Base-by-base conservation (phyloP, 805 yeast genomes). In the Sungouiozyma ichnusensis region DNA sequence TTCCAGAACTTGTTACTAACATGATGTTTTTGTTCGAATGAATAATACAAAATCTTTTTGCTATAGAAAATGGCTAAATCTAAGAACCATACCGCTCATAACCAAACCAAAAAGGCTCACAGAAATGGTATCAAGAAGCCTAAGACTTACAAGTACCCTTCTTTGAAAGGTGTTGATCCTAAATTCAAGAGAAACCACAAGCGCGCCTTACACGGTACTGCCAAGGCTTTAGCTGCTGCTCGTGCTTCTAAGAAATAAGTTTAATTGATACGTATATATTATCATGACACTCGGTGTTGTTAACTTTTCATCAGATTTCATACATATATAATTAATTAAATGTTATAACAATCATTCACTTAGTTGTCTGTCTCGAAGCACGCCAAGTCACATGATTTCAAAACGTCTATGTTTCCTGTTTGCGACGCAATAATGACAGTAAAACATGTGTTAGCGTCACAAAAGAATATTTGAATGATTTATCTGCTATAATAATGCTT, bases 81-180 rank as follows among this genome's bases (percentile, higher is more conserved):
- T 61, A 92, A 92, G 96, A 92, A 92, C 77, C 97, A 92, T 73
- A 92, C 98, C 75, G 88, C 87, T 76, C 98, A 92, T 77, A 92
- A 92, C 94, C 97, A 90, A 77, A 85, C 83, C 87, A 84, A 74
- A 72, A 92, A 92, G 94, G 97, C 97, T 67, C 98, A 92, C 97
- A 88, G 82, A 71, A 92, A 92, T 84, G 98, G 98, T 78, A 90
- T 92, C 79, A 90, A 90, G 85, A 92, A 90, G 88, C 96, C 97
- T 64, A 85, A 79, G 81, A 82, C 95, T 68, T 74, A 79, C 94
- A 88, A 85, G 79, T 87, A 90, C 81, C 95, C 96, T 61, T 88
- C 97, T 57, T 79, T 86, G 74, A 90, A 85, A 77, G 95, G 95
- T 79, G 97, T 90, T 71, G 97, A 92, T 74, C 81, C 98, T 69